Evolutionary conservation across 257 asterid species (phyloP), one percentile per base, ranked within the genome.

Genomic region (Solanum virginianum): DNA sequence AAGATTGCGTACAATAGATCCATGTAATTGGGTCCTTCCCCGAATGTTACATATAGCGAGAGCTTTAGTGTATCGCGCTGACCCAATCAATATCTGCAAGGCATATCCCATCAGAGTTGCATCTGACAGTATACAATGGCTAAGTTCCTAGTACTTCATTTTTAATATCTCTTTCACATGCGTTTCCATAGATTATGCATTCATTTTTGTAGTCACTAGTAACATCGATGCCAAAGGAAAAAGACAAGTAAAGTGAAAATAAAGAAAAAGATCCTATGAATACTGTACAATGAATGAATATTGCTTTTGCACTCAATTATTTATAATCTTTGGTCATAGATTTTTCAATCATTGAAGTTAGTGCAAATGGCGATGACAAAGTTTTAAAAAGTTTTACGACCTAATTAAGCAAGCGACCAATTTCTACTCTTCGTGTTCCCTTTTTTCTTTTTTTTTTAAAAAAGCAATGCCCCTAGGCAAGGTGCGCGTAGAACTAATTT

Each of bases 11-110:
- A 29, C 2, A 29, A 29, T 29, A 29, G 0, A 29, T 29, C 2
- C 0, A 1, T 26, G 1, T 26, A 2, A 26, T 26, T 29, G 2
- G 2, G 2, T 0, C 0, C 32, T 29, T 29, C 32, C 2, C 0
- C 1, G 2, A 29, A 29, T 29, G 2, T 2, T 29, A 29, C 32
- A 29, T 2, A 29, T 29, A 29, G 32, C 32, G 2, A 2, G 0
- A 29, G 2, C 2, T 29, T 29, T 29, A 29, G 2, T 29, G 0
- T 0, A 29, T 2, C 32, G 2, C 32, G 2, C 32, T 29, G 2
- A 29, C 2, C 2, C 39, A 36, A 36, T 36, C 39, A 0, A 36
- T 36, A 36, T 36, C 39, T 36, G 6, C 41, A n/a, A 74, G 81
- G 26, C 41, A 47, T 22, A 22, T 74, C 59, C 81, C 81, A 74